Conservation (phyloP, 1,139 yeast species). For the Pichia sp. region DNA sequence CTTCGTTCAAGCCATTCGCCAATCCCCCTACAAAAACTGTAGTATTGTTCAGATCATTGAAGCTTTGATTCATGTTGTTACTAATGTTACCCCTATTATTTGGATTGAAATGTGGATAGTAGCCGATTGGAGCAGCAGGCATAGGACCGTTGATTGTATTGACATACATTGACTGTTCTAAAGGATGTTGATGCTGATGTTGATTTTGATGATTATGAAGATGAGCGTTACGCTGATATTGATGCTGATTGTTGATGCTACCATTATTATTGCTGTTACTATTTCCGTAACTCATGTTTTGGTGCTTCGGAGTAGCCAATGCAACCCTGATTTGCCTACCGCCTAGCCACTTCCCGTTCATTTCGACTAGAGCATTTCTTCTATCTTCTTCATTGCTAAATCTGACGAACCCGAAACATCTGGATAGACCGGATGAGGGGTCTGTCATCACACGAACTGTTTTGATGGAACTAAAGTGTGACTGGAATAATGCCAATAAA, state of each 20-base stretch:
- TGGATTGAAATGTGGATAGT: conserved; percentile 16
- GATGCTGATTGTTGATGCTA: conserved; percentile 6
- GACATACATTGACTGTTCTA: conserved; percentile 8
- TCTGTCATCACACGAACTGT: conserved; percentile 88
- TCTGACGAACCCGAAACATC: conserved; percentile 92
- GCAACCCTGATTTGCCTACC: conserved; percentile 77
- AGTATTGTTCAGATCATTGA: conserved; percentile 72
- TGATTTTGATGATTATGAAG: background rate
- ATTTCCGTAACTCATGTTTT: conserved; percentile 23
- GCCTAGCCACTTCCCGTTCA: conserved; percentile 76
- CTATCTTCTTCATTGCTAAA: conserved; percentile 70
- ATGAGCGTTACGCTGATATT: conserved; percentile 2
- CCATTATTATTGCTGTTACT: conserved; percentile 13
- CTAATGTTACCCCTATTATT: background rate
- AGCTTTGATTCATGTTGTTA: conserved; percentile 6
- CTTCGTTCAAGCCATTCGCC: conserved; percentile 70
- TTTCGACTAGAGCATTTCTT: conserved; percentile 68
- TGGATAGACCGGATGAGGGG: conserved; percentile 65
- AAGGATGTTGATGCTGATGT: background rate
- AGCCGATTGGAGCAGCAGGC: conserved; percentile 24
- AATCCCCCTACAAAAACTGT: conserved; percentile 95
- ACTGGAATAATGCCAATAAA: conserved; percentile 64
- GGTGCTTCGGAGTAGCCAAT: conserved; percentile 64
- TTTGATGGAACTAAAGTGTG: conserved; percentile 67
- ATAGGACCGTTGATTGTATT: conserved; percentile 8